Evolutionary conservation across 345 rosid species (phyloP), one percentile per base, ranked within the genome.

Genomic region (Euclidium syriacum): DNA sequence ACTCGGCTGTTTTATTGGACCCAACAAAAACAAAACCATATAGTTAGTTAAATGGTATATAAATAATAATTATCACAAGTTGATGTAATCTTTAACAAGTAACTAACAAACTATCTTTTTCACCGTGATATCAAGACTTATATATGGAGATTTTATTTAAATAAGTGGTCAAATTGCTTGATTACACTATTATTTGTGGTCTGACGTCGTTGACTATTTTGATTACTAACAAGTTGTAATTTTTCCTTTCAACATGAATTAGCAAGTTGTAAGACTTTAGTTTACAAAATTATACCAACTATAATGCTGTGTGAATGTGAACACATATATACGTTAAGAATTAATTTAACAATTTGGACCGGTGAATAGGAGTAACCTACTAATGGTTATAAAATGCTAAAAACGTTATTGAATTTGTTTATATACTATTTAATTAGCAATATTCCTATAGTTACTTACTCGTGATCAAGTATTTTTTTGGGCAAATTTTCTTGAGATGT

Each of bases 381-480:
- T n/a, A n/a, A n/a, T n/a, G n/a, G 25, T 47, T 67, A 7, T 35
- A 3, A 9, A 29, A 43, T 18, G 24, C 20, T 3, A n/a, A n/a
- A 10, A 15, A 9, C 10, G 41, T 10, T 36, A 36, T 2, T 6
- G 10, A 9, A 36, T 3, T 12, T 7, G n/a, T 36, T 6, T n/a
- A n/a, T n/a, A 9, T 36, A 36, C 10, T 9, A 36, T 17, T 32
- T 14, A 6, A 25, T n/a, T n/a, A n/a, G n/a, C n/a, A n/a, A n/a
- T n/a, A n/a, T n/a, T n/a, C n/a, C n/a, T n/a, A n/a, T n/a, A n/a
- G n/a, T n/a, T n/a, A n/a, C n/a, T 39, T 89, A 86, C 96, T 89
- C 86, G 33, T 89, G 95, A 52, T 89, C 84, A 12, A 86, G 78
- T 62, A 89, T 84, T 26, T 81, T 81, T 69, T 70, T 43, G 6